These are phyloP conservation scores for Triangularia setosa DNA, from an alignment of 2,329 filamentous ascomycete genomes.

Conservation along the genomic window DNA sequence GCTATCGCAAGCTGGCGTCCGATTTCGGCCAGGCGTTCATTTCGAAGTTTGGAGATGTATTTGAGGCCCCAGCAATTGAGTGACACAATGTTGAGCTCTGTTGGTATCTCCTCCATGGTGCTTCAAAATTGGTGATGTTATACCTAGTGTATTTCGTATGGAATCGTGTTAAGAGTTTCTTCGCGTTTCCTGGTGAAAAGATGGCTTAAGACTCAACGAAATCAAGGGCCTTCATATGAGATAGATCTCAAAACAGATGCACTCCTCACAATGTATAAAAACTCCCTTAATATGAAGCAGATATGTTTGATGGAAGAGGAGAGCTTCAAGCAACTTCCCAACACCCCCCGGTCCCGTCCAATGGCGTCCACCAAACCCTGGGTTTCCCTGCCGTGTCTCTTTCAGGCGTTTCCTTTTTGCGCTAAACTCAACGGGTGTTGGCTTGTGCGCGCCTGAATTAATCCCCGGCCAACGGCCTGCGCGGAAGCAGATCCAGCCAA, in stretches of 20 bases:
- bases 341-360: background rate
- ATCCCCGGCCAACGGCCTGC: background rate
- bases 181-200: background rate
- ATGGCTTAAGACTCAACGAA: background rate
- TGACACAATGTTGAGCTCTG: constrained; percentile 72
- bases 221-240: background rate
- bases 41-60: constrained; percentile 73
- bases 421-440: constrained; percentile 1
- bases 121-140: constrained; percentile 15
- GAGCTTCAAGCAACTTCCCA: background rate
- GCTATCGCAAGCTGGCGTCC: constrained; percentile 70
- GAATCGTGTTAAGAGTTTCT: background rate
- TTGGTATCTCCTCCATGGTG: constrained; percentile 36
- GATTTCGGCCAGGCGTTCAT: constrained; percentile 77
- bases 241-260: background rate
- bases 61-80: constrained; percentile 98
- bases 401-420: background rate
- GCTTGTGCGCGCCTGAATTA: background rate
- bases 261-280: background rate
- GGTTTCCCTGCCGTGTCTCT: background rate
- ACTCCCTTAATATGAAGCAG: background rate
- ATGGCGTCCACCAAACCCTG: background rate
- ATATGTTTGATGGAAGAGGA: background rate
- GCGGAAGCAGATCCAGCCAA: background rate
- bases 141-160: background rate